Evolutionary conservation across 768 basidiomycete species (phyloP).

Genomic region (Gymnopilus dilepis): DNA sequence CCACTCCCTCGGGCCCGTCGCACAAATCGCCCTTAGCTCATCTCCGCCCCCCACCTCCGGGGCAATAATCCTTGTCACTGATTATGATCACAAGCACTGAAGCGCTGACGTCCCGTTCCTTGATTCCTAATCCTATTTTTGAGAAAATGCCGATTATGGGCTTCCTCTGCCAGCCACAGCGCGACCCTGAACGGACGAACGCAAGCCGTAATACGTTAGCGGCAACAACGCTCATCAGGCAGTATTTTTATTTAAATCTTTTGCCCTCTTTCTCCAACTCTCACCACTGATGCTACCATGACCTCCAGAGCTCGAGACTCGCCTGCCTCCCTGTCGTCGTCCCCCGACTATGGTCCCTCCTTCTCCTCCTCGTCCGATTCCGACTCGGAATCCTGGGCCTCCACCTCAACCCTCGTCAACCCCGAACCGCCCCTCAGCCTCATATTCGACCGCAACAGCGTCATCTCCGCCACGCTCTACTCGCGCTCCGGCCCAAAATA

Average conservation of each 20-base stretch:
- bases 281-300: conserved; percentile 13
- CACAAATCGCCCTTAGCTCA: too few relatives aligned
- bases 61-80: background rate
- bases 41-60: too few relatives aligned
- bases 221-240: background rate
- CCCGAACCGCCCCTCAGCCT: conserved; percentile 17
- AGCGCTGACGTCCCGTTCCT: background rate
- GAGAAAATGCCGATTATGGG: background rate
- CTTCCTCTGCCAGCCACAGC: background rate
- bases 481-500: conserved; percentile 17
- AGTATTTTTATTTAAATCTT: background rate
- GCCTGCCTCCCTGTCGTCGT: background rate
- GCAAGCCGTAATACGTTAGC: conserved; percentile 2
- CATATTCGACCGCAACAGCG: conserved; percentile 24
- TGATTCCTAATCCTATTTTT: conserved; percentile 2
- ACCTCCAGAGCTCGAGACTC: conserved; percentile 11
- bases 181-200: background rate
- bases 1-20: too few relatives aligned
- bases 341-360: background rate
- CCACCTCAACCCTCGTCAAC: conserved; percentile 25
- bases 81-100: background rate
- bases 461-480: conserved; percentile 20
- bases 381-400: conserved; percentile 5
- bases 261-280: conserved; percentile 4
- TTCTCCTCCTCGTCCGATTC: too few relatives aligned